Conservation (phyloP, 73 alveolate genomes). For the Paramecium primaurelia region DNA sequence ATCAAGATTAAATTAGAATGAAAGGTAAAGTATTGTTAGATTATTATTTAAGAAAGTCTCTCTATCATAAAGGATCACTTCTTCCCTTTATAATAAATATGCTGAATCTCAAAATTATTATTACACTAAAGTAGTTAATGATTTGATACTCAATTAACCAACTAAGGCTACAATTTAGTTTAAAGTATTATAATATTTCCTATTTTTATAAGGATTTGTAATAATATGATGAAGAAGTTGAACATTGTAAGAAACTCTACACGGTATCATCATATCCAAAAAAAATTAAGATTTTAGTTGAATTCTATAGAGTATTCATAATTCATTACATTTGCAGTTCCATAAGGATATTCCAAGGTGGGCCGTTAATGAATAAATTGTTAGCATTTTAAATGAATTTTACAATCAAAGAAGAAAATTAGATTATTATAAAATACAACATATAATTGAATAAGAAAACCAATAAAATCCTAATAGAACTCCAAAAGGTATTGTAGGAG, state of each 20-base stretch:
- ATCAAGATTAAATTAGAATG: background rate
- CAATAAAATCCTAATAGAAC: background rate
- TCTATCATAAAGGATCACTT: slow-evolving; percentile 14
- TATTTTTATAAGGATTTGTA: background rate
- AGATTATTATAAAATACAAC: background rate
- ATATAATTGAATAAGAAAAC: background rate
- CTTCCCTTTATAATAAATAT: background rate
- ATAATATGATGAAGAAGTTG: background rate
- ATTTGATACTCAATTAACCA: background rate
- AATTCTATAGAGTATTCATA: background rate
- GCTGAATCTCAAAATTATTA: slow-evolving; percentile 22
- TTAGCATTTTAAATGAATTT: background rate
- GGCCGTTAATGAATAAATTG: slow-evolving; percentile 15
- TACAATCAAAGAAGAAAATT: background rate
- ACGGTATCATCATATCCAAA: background rate
- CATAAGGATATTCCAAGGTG: background rate
- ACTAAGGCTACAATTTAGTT: background rate
- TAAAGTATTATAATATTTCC: background rate
- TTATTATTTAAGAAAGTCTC: slow-evolving; percentile 18
- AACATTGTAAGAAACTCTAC: background rate
- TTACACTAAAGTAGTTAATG: background rate
- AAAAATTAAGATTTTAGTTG: background rate
- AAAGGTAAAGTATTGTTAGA: background rate
- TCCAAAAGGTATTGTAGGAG: slow-evolving; percentile 26
- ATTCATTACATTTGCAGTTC: background rate